A percentile compares a stretch with the other conserved stretches of the same genome.
phyloP scores from a whole-genome alignment of 331 rosid genomes.

The Cucumis variabilis region DNA sequence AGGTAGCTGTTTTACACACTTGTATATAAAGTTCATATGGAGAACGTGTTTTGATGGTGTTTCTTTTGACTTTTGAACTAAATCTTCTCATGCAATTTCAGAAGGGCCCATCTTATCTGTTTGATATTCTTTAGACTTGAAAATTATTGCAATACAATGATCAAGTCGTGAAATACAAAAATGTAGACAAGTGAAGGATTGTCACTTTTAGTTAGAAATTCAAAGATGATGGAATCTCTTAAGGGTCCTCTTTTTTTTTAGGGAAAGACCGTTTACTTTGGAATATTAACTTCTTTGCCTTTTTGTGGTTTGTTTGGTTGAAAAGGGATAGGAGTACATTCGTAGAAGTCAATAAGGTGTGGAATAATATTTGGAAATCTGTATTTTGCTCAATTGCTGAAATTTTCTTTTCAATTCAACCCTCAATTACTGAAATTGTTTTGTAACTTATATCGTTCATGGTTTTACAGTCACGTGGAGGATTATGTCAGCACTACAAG shows the following conservation, averaged over 20 bases:
- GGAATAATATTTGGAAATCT: neutral
- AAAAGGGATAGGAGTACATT: neutral
- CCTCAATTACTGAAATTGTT: neutral
- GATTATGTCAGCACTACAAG: no score
- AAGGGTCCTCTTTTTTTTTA: neutral
- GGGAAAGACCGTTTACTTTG: neutral
- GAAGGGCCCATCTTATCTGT: conserved; percentile 88
- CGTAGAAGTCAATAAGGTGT: neutral
- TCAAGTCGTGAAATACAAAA: conserved; percentile 76
- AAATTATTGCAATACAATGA: conserved; percentile 83
- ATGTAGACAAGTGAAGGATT: conserved; percentile 70
- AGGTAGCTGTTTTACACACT: conserved; percentile 50
- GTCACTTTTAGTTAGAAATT: conserved; percentile 64
- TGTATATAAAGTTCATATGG: conserved; percentile 23
- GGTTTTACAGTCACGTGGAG: no score
- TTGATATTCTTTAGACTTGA: conserved; percentile 86
- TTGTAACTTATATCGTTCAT: no score
- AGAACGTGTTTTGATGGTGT: conserved; percentile 23
- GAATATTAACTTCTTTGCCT: neutral
- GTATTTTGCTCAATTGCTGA: no score
- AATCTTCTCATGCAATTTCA: conserved; percentile 80
- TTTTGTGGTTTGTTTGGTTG: neutral
- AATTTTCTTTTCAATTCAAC: neutral
- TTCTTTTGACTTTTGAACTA: conserved; percentile 34
- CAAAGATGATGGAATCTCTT: neutral